phyloP scores from a whole-genome alignment of 495 filamentous ascomycete species.

The Podospora comata region DNA sequence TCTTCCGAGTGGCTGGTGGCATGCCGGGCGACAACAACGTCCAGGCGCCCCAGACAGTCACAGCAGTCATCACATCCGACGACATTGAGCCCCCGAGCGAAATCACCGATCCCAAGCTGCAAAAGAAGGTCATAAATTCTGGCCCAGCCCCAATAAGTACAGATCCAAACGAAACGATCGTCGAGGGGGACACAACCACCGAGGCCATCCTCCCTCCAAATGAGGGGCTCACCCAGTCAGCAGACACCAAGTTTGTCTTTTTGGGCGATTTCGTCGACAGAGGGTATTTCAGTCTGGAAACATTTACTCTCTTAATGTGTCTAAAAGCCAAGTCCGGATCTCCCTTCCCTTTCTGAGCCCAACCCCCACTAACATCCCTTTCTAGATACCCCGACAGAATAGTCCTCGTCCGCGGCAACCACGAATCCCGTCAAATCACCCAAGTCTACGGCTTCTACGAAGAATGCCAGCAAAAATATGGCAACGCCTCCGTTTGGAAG shows the following conservation, averaged over 20 bases:
- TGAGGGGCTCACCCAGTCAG: conserved; percentile 52
- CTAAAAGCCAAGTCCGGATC: conserved; percentile 79
- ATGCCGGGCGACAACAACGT: conserved; percentile 78
- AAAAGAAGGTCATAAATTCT: conserved; percentile 68
- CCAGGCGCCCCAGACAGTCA: conserved; percentile 59
- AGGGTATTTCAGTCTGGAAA: conserved; percentile 96
- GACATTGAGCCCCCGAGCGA: conserved; percentile 84
- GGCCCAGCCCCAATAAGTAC: conserved; percentile 39
- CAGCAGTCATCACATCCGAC: conserved; percentile 70
- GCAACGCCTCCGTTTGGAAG: conserved; percentile 98
- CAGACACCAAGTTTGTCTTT: conserved; percentile 87
- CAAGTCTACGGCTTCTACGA: conserved; percentile 99
- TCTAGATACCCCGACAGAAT: conserved; percentile 87
- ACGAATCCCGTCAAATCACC: conserved; percentile 96
- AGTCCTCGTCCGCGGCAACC: conserved; percentile 93
- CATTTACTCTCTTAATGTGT: conserved; percentile 91
- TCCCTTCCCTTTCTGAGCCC: not conserved
- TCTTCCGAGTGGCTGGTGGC: conserved; percentile 93
- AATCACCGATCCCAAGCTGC: conserved; percentile 78
- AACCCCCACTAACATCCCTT: conserved; percentile 25
- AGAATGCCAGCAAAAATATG: conserved; percentile 96
- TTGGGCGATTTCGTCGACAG: conserved; percentile 96
- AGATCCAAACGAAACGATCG: conserved; percentile 48
- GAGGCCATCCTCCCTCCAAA: conserved; percentile 40
- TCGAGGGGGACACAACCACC: conserved; percentile 39